Base-by-base conservation (phyloP, 768 basidiomycete genomes). In the Rossbeevera mucosa region DNA sequence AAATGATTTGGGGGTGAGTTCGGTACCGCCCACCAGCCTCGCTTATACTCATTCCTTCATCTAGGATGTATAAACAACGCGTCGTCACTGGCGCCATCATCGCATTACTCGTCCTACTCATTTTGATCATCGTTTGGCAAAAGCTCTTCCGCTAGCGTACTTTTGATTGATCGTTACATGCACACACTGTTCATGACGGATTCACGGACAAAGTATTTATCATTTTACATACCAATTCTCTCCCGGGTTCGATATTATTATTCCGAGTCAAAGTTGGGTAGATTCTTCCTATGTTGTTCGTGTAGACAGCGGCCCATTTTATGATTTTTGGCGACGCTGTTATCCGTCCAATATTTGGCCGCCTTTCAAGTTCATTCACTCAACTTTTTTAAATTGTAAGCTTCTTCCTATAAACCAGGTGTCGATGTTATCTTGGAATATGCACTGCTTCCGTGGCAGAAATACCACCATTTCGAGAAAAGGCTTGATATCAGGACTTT, bases 11-110 rank as follows among this genome's bases (percentile, higher is more conserved):
- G 74, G 84, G 91, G 96, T 96, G 69, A 59, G 85, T 74, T 44
- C 13, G 44, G 47, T 48, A 5, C 30, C 25, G 21, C 36, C 22
- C 25, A 5, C n/a, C 52, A 7, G 47, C 43, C 45, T 46, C 48
- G 18, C 45, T 52, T 33, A 48, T 53, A 30, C 42, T 60, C 21
- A 55, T 55, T 55, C 42, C 72, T 63, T 66, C 30, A 45, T 28
- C 16, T 22, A 99, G 96, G 74, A 96, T 98, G 92, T 94, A 97
- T 67, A 93, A 96, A 69, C 95, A 99, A 63, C 86, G 91, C 48
- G 79, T 90, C 44, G 79, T 96, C 44, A 97, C 94, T 5, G 88
- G 72, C 33, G 86, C 80, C 36, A 98, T 98, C 61, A 86, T 99
- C 52, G 72, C 76, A 51, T 82, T 98, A 25, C 85, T 98, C 30